Percentiles rank a stretch among this genome's conserved stretches.
These are phyloP conservation scores for Musa beccarii DNA, from an alignment of 176 grass and related monocot genomes.

Conservation along the genomic window DNA sequence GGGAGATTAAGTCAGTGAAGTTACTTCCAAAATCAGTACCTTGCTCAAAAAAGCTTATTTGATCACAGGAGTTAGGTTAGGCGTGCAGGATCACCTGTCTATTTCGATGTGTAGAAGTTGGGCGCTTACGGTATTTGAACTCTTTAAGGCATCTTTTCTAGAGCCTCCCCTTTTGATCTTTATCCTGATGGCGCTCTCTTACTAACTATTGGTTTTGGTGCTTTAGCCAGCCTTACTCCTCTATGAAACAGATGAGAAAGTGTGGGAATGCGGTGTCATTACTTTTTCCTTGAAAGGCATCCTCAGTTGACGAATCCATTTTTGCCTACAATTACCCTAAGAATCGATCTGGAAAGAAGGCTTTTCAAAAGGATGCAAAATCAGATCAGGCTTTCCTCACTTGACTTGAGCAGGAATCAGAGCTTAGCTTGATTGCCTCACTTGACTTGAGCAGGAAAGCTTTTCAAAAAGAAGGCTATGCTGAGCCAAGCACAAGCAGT, in stretches of 20 bases:
- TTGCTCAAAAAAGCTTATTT: too few relatives aligned
- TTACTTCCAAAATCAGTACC: too few relatives aligned
- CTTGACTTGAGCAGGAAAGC: not conserved
- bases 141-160: too few relatives aligned
- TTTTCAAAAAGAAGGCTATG: not conserved
- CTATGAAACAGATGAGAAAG: not conserved
- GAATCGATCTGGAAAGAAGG: not conserved
- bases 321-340: not conserved
- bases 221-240: not conserved
- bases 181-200: not conserved
- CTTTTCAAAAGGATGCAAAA: not conserved
- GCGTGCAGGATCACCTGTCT: too few relatives aligned
- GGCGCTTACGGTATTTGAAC: too few relatives aligned
- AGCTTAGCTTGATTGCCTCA: not conserved
- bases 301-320: not conserved
- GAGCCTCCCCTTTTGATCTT: not conserved
- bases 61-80: too few relatives aligned
- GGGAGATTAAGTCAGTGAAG: too few relatives aligned
- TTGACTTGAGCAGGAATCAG: not conserved
- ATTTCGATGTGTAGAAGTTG: too few relatives aligned
- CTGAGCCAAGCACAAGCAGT: not conserved
- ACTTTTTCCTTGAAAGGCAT: not conserved
- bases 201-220: not conserved
- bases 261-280: not conserved
- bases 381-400: not conserved